phyloP scores from a whole-genome alignment of 2,329 filamentous ascomycete genomes.

The Corniculantispora saksenae region DNA sequence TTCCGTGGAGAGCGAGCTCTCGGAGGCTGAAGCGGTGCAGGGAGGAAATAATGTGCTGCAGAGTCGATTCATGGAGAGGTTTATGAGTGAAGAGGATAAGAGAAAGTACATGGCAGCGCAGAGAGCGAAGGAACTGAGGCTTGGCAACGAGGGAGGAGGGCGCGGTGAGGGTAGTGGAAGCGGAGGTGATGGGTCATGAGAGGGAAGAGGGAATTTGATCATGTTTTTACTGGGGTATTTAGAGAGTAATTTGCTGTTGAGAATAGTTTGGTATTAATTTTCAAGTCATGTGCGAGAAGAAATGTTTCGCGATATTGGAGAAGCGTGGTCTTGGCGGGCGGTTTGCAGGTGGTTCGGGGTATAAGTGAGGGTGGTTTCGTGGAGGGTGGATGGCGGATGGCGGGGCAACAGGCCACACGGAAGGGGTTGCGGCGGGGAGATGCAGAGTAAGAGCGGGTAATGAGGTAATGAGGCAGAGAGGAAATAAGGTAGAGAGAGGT shows the following conservation, averaged over 20 bases:
- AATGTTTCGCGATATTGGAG: conserved; percentile 10
- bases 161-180: neutral
- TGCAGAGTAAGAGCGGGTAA: neutral
- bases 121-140: conserved; percentile 35
- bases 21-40: conserved; percentile 55
- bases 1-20: conserved; percentile 68
- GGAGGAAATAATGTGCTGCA: conserved; percentile 55
- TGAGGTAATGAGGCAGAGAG: neutral
- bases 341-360: conserved; percentile 3
- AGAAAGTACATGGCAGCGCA: conserved; percentile 73
- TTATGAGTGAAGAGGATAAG: conserved; percentile 78
- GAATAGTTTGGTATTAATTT: neutral
- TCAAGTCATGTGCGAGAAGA: conserved; percentile 2
- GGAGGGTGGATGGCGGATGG: conserved; percentile 1
- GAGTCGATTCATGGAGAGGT: conserved; percentile 69
- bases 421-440: neutral
- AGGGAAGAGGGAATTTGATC: neutral
- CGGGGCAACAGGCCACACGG: neutral
- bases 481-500: neutral
- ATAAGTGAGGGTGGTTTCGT: conserved; percentile 3
- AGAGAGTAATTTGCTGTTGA: neutral
- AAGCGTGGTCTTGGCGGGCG: conserved; percentile 7
- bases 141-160: neutral
- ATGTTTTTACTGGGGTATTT: neutral
- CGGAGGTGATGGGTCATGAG: neutral